phyloP scores from a whole-genome alignment of 495 filamentous ascomycete genomes.

The Aspergillus olivimuriae region DNA sequence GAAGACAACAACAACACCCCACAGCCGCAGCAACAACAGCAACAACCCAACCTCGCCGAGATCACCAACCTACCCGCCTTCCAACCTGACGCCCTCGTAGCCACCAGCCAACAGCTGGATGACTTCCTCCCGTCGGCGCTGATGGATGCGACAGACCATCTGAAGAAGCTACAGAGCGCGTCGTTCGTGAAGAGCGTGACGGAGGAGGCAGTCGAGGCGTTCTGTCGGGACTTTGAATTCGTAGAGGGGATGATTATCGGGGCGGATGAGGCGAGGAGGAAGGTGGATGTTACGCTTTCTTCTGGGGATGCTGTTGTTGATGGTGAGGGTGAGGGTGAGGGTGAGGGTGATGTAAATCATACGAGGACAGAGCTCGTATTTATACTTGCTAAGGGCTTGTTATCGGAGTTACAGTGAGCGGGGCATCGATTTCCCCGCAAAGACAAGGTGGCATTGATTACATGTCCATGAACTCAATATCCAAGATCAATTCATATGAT shows the following conservation, averaged over 20 bases:
- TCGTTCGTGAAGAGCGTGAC: conserved; percentile 68
- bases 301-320: conserved; percentile 24
- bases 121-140: conserved; percentile 87
- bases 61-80: conserved; percentile 54
- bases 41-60: conserved; percentile 35
- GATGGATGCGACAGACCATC: conserved; percentile 80
- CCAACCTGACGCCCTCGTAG: conserved; percentile 54
- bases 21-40: conserved; percentile 27
- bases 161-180: conserved; percentile 62
- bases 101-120: conserved; percentile 73
- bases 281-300: conserved; percentile 22
- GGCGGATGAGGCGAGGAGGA: conserved; percentile 47
- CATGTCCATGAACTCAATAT: too few relatives aligned
- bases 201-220: conserved; percentile 75
- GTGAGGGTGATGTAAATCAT: conserved; percentile 29
- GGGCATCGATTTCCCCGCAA: conserved; percentile 24
- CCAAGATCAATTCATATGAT: too few relatives aligned
- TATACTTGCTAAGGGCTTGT: too few relatives aligned
- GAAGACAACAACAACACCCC: conserved; percentile 19
- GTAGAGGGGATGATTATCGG: conserved; percentile 65
- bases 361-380: too few relatives aligned
- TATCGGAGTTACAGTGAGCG: too few relatives aligned
- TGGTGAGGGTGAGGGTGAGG: conserved; percentile 18
- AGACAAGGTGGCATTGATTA: conserved; percentile 34
- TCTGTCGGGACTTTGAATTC: conserved; percentile 87